A percentile compares a stretch with the other conserved stretches of the same genome.
phyloP scores from a whole-genome alignment of 2,329 filamentous ascomycete species.

The Fusarium circinatum region DNA sequence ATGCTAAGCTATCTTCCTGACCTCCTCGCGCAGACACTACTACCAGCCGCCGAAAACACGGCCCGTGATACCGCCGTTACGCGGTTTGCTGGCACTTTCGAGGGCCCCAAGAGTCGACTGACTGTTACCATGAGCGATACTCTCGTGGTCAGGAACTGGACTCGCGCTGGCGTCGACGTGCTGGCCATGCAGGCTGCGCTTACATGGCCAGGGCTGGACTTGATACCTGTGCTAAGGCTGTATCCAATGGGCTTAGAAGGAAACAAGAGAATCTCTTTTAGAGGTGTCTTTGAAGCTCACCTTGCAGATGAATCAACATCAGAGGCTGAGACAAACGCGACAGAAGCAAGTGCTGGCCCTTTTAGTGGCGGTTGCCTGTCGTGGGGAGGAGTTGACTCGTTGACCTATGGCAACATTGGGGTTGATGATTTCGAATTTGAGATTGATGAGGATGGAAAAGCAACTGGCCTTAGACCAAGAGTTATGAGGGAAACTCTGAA shows the following conservation, averaged over 20 bases:
- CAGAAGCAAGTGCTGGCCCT: background rate
- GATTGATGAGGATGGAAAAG: background rate
- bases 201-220: background rate
- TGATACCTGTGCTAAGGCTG: background rate
- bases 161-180: background rate
- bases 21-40: background rate
- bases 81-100: background rate
- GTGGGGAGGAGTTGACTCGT: background rate
- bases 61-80: background rate
- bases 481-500: background rate
- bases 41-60: background rate
- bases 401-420: background rate
- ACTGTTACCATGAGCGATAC: background rate
- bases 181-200: background rate
- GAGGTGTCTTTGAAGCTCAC: background rate
- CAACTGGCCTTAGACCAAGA: background rate
- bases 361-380: background rate
- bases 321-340: background rate
- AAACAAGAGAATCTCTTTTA: background rate
- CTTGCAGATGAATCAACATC: fast-evolving
- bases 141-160: conserved; percentile 8
- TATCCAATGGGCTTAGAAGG: background rate
- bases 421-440: conserved; percentile 16
- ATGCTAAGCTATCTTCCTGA: background rate
- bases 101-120: background rate